Evolutionary conservation across 108 stramenopile species (phyloP).

Genomic region (Cylindrotheca closterium): DNA sequence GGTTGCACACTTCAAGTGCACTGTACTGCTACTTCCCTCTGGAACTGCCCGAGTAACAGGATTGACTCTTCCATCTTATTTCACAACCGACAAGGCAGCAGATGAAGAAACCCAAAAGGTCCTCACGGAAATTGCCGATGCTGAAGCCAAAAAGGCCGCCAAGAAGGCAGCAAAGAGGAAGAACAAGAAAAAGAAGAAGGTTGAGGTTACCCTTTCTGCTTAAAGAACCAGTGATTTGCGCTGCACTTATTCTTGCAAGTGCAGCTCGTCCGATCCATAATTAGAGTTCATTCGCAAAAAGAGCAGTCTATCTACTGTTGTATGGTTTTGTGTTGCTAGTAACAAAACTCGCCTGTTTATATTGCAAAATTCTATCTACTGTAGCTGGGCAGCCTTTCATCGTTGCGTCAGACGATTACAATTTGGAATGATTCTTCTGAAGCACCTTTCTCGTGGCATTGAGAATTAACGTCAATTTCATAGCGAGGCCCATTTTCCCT

Average conservation of each 20-base stretch:
- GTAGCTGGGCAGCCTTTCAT: no score
- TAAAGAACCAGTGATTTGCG: no score
- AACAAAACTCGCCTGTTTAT: no score
- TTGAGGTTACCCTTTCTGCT: neutral
- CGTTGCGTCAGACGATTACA: no score
- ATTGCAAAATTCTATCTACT: no score
- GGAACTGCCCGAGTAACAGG: slow-evolving; percentile 93
- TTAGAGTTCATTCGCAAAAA: no score
- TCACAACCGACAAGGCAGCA: slow-evolving; percentile 82
- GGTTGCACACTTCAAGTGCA: slow-evolving; percentile 98
- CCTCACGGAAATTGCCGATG: slow-evolving; percentile 67
- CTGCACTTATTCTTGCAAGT: no score
- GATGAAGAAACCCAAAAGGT: slow-evolving; percentile 85
- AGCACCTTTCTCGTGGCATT: slow-evolving; percentile 72
- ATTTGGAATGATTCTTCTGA: slow-evolving; percentile 34
- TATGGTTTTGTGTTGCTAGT: no score
- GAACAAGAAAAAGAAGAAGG: slow-evolving; percentile 56
- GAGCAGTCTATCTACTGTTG: no score
- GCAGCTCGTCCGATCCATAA: no score
- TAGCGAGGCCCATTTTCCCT: slow-evolving; percentile 81
- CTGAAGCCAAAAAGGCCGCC: slow-evolving; percentile 78
- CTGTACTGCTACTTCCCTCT: slow-evolving; percentile 91
- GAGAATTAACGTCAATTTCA: slow-evolving; percentile 75
- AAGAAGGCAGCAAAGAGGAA: slow-evolving; percentile 86
- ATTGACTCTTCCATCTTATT: slow-evolving; percentile 72